These are phyloP conservation scores for Licmophora abbreviata DNA, from an alignment of 108 stramenopile genomes.

Conservation along the genomic window DNA sequence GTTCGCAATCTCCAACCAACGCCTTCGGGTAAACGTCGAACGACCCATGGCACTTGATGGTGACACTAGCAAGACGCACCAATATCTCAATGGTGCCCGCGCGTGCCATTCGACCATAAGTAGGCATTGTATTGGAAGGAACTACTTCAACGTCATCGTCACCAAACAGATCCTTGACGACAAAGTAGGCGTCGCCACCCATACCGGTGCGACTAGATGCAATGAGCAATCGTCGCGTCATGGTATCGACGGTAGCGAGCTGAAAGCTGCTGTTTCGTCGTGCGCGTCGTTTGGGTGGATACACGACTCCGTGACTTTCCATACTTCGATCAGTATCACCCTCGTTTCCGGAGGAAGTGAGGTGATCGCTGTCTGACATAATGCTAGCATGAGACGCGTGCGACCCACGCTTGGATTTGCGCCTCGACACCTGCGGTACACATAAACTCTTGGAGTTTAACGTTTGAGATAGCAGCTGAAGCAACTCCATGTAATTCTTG, in stretches of 20 bases:
- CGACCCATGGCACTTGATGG: conserved; percentile 78
- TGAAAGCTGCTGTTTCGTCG: conserved; percentile 18
- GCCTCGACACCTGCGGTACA: background rate
- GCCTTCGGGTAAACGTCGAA: conserved; percentile 80
- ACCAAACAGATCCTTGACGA: conserved; percentile 80
- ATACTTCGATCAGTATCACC: background rate
- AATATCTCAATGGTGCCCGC: conserved; percentile 74
- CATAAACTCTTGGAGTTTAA: conserved; percentile 52
- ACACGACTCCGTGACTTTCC: conserved; percentile 1
- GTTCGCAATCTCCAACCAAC: conserved; percentile 53
- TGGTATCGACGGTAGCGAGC: conserved; percentile 56
- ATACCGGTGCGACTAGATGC: conserved; percentile 78
- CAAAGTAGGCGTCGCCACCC: conserved; percentile 81
- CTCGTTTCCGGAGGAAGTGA: conserved; percentile 4
- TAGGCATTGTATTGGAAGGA: conserved; percentile 34
- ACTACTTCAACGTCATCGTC: conserved; percentile 83
- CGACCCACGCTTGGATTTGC: background rate
- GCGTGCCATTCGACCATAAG: conserved; percentile 16
- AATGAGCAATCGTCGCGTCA: conserved; percentile 69
- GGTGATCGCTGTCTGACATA: background rate
- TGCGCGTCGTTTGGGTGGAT: background rate
- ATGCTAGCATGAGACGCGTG: background rate
- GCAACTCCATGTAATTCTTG: conserved; percentile 56
- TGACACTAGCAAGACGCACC: conserved; percentile 55
- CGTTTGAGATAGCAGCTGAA: conserved; percentile 43